Conservation (phyloP, 768 basidiomycete species). For the Calocera viscosa region DNA sequence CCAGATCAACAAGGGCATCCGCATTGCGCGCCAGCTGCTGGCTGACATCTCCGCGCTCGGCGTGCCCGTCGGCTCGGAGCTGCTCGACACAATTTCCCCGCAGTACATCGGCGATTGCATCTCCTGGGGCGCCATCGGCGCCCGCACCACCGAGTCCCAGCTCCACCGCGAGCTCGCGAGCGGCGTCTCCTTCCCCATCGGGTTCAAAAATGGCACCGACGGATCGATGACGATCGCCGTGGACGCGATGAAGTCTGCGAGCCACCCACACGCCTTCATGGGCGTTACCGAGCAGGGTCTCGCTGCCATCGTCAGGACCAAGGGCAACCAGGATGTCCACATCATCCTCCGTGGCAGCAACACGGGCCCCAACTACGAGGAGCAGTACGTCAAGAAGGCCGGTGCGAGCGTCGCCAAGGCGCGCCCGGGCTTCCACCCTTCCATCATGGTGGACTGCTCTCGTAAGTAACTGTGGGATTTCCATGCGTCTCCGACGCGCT, state of each 20-base stretch:
- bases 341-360: slow-evolving; percentile 91
- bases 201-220: slow-evolving; percentile 99
- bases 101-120: slow-evolving; percentile 67
- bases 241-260: slow-evolving; percentile 88
- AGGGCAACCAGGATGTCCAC: slow-evolving; percentile 74
- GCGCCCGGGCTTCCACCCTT: slow-evolving; percentile 39
- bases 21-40: slow-evolving; percentile 74
- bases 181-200: slow-evolving; percentile 91
- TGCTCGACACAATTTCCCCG: slow-evolving; percentile 74
- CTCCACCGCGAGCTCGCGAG: slow-evolving; percentile 93
- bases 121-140: slow-evolving; percentile 94
- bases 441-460: slow-evolving; percentile 81
- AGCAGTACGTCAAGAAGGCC: slow-evolving; percentile 57
- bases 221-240: slow-evolving; percentile 79
- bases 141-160: slow-evolving; percentile 93
- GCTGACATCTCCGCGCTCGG: slow-evolving; percentile 83
- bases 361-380: slow-evolving; percentile 76
- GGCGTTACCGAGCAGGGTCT: slow-evolving; percentile 46
- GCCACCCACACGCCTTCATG: slow-evolving; percentile 93
- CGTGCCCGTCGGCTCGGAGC: slow-evolving; percentile 86
- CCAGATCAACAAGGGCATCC: slow-evolving; percentile 94
- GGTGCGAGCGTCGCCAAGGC: slow-evolving; percentile 53
- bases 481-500: neutral
- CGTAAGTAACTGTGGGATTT: slow-evolving; percentile 36
- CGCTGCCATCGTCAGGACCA: slow-evolving; percentile 88